Evolutionary conservation across 176 grass and related monocot genomes (phyloP), one percentile per base, ranked within the genome.

Genomic region (Leersia perrieri): DNA sequence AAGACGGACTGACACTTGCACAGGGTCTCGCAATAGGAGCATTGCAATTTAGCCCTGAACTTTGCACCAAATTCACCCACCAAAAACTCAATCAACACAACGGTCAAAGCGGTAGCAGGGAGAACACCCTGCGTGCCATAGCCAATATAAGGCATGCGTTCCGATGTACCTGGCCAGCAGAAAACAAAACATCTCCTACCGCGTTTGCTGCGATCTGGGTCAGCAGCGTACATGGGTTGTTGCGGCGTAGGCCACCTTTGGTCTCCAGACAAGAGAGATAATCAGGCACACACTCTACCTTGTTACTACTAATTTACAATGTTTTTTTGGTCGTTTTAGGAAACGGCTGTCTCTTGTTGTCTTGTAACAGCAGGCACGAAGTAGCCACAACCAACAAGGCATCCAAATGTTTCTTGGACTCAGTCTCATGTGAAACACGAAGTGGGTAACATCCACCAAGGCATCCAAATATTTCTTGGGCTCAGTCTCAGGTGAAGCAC

Each of bases 161-260:
- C 20, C 57, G 7, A 20, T 63, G 80, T 20, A 73, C 22, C 70
- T 73, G 58, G 58, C 39, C 15, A 47, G 0, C 12, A 60, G 28
- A 38, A 49, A 62, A 81, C 26, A 26, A 55, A 11, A n/a, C 60
- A 22, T n/a, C 68, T 64, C 55, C 44, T 58, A 8, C 39, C 38
- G 13, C 12, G 5, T 12, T 45, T 73, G 80, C 13, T 73, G 68
- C 3, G 57, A 63, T 82, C 39, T 64, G 58, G 34, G 58, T 33
- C 61, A 69, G 58, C 80, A 74, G 22, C 65, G 58, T 65, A 51
- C 80, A 36, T 74, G 80, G 80, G 80, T 29, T 53, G 70, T 44
- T 16, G 80, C 58, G 40, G 30, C 8, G 14, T 26, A 42, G 68
- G 12, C 3, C 68, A 36, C 68, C 20, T 18, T 16, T 20, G n/a